Evolutionary conservation across 139 green algal genomes (phyloP).

Genomic region (Volvox africanus): DNA sequence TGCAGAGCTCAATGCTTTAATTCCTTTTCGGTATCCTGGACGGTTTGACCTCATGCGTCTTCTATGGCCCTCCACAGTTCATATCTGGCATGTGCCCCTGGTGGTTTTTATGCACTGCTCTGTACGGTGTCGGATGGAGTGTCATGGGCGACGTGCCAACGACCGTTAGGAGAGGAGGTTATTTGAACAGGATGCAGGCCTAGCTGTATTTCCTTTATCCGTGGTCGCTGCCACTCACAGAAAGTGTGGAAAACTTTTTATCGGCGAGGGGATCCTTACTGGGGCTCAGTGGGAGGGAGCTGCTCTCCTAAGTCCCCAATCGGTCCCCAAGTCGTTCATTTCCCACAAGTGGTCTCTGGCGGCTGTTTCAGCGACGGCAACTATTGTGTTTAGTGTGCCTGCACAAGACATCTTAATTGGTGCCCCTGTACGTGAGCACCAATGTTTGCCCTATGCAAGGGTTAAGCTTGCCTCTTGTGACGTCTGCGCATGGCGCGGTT

Average conservation of each 20-base stretch:
- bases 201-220: background rate
- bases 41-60: too few species aligned
- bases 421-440: background rate
- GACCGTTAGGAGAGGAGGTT: background rate
- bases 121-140: too few species aligned
- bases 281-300: background rate
- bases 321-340: background rate
- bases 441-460: background rate
- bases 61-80: too few species aligned
- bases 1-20: constrained; percentile 45
- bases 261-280: background rate
- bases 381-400: background rate
- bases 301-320: background rate
- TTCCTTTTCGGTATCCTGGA: too few species aligned
- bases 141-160: too few species aligned
- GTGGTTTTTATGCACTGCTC: too few species aligned
- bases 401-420: constrained; percentile 6
- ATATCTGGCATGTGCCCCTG: too few species aligned
- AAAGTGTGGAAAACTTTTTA: background rate
- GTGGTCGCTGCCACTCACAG: background rate
- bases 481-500: too few species aligned
- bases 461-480: background rate
- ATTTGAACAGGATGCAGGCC: background rate
- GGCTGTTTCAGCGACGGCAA: too few species aligned
- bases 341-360: background rate